Conservation (phyloP, 78 protist species). For the slime mould (Dictyostelium discoideum) region DNA sequence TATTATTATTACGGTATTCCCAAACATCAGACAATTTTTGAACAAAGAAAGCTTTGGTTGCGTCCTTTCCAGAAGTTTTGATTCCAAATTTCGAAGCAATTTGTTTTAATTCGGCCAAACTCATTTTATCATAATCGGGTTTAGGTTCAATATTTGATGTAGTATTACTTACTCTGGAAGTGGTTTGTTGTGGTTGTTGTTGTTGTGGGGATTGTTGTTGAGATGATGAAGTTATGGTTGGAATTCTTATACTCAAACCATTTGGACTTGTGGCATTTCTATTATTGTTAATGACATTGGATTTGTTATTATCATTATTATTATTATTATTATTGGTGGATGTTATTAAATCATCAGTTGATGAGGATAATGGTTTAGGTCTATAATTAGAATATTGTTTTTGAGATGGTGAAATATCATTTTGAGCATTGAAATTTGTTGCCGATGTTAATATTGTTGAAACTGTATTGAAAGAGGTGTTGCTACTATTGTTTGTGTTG, state of each 20-base stretch:
- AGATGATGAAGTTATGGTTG: constrained; percentile 2
- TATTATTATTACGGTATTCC: constrained; percentile 27
- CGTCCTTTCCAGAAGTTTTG: constrained; percentile 51
- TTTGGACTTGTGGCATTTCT: not conserved
- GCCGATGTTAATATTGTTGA: not conserved
- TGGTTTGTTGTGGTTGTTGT: not conserved
- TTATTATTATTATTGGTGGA: not conserved
- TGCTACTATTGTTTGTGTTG: not conserved
- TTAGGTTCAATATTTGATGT: not conserved
- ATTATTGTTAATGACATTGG: not conserved
- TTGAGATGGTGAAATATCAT: not conserved
- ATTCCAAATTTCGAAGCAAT: constrained; percentile 14
- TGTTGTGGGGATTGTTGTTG: not conserved
- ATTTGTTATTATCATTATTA: not conserved
- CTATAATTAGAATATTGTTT: not conserved
- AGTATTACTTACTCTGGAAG: not conserved
- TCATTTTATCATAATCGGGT: constrained; percentile 71
- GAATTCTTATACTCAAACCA: constrained; percentile 27
- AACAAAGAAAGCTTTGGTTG: constrained; percentile 11
- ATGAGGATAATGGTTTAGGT: not conserved
- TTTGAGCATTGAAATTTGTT: not conserved
- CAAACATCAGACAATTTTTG: constrained; percentile 32
- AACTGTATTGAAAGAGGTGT: not conserved
- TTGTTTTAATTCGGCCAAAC: constrained; percentile 32
- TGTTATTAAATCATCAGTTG: not conserved